These are phyloP conservation scores for Suillus bovinus DNA, from an alignment of 768 basidiomycete genomes.

Conservation along the genomic window DNA sequence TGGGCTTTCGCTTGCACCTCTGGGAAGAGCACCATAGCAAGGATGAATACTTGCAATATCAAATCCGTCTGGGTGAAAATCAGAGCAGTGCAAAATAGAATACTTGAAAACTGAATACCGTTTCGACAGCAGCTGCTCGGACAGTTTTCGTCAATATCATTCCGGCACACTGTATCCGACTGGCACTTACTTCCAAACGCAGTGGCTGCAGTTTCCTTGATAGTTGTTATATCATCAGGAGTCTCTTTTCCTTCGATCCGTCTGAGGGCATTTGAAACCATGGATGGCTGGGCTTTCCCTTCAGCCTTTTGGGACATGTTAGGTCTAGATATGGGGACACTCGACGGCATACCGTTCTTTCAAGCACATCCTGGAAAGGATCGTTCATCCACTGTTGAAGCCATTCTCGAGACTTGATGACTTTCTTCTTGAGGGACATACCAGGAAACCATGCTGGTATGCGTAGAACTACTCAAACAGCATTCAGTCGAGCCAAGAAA, in stretches of 20 bases:
- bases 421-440: constrained; percentile 28
- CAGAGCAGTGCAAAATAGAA: background rate
- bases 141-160: background rate
- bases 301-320: constrained; percentile 10
- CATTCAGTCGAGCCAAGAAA: background rate
- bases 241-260: constrained; percentile 6
- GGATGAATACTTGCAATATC: constrained; percentile 31
- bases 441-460: constrained; percentile 32
- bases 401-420: constrained; percentile 20
- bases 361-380: constrained; percentile 19
- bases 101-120: constrained; percentile 6
- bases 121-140: constrained; percentile 20
- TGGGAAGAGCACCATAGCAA: constrained; percentile 36
- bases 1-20: constrained; percentile 30
- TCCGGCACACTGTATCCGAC: background rate
- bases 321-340: background rate
- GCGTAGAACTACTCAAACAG: constrained; percentile 21
- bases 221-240: constrained; percentile 6
- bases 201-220: constrained; percentile 23
- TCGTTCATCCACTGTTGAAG: constrained; percentile 19
- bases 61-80: constrained; percentile 22
- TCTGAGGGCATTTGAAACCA: constrained; percentile 19
- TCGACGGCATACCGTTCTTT: constrained; percentile 15
- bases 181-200: constrained; percentile 20
- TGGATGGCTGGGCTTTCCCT: constrained; percentile 15